Percentiles rank a stretch among this genome's conserved stretches.
phyloP scores from a whole-genome alignment of 2,329 filamentous ascomycete species.

The Coniochaeta pulveracea region DNA sequence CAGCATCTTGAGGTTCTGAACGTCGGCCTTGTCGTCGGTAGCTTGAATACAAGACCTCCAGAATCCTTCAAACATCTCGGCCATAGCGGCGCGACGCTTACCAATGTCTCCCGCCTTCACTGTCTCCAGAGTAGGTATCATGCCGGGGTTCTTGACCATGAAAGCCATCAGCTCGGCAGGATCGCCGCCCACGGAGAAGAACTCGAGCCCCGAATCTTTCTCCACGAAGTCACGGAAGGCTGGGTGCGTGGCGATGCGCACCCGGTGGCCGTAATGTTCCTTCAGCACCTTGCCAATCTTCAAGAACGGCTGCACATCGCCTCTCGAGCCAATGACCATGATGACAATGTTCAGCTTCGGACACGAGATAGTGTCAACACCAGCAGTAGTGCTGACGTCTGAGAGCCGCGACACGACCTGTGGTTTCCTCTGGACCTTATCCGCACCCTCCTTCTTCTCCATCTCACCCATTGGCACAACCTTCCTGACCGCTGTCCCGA shows the following conservation, averaged over 20 bases:
- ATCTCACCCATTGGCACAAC: conserved; percentile 27
- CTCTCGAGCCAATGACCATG: conserved; percentile 72
- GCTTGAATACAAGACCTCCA: conserved; percentile 69
- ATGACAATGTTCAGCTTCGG: conserved; percentile 65
- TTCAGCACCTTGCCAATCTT: conserved; percentile 63
- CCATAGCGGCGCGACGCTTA: conserved; percentile 56
- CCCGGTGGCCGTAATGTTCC: conserved; percentile 60
- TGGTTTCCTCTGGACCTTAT: conserved; percentile 2
- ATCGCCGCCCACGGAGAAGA: conserved; percentile 71
- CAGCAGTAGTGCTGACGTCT: conserved; percentile 17
- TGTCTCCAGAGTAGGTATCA: conserved; percentile 64
- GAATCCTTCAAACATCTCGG: conserved; percentile 73
- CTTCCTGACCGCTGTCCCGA: conserved; percentile 52
- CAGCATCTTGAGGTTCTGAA: conserved; percentile 53
- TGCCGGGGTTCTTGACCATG: conserved; percentile 75
- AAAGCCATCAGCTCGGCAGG: conserved; percentile 77
- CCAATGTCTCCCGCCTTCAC: conserved; percentile 65
- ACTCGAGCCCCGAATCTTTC: conserved; percentile 61
- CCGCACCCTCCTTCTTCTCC: conserved; percentile 17
- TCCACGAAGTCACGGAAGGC: conserved; percentile 67
- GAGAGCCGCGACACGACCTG: conserved; percentile 10
- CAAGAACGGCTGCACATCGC: conserved; percentile 73
- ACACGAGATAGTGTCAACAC: conserved; percentile 18
- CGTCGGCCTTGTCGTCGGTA: conserved; percentile 56
- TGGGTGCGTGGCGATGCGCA: conserved; percentile 69